A percentile compares a stretch with the other conserved stretches of the same genome.
Conservation (phyloP, 2,329 filamentous ascomycete species). For the Colletotrichum magnum region DNA sequence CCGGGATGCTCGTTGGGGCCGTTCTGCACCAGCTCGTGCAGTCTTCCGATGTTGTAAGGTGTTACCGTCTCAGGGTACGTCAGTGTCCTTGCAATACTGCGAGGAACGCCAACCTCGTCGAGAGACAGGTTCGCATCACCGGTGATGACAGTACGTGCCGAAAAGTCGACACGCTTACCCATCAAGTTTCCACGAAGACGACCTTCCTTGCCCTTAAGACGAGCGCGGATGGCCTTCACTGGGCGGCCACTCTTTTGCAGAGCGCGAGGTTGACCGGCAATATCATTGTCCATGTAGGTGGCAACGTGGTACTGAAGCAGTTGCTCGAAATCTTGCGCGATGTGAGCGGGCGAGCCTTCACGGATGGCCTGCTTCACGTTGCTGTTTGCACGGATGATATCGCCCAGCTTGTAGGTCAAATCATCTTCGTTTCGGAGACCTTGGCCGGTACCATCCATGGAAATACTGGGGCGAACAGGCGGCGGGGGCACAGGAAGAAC, state of each 20-base stretch:
- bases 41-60: conserved; percentile 95
- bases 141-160: conserved; percentile 99
- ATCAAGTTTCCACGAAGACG: conserved; percentile 98
- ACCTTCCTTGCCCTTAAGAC: conserved; percentile 98
- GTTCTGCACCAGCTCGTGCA: conserved; percentile 91
- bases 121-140: conserved; percentile 97
- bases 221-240: conserved; percentile 95
- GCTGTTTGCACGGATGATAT: conserved; percentile 97
- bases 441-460: conserved; percentile 93
- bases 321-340: conserved; percentile 90
- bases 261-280: conserved; percentile 93
- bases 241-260: conserved; percentile 97
- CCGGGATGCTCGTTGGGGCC: conserved; percentile 96
- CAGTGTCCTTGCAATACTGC: conserved; percentile 90
- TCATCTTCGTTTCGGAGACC: conserved; percentile 98
- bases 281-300: conserved; percentile 99
- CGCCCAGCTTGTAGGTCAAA: conserved; percentile 98
- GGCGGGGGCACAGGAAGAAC: conserved; percentile 96
- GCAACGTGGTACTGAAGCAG: conserved; percentile 98
- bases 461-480: conserved; percentile 95
- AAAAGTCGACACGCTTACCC: conserved; percentile 99
- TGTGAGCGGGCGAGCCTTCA: conserved; percentile 92
- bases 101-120: conserved; percentile 96
- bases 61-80: conserved; percentile 99
- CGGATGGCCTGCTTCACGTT: conserved; percentile 93